Percentiles rank a stretch among this genome's conserved stretches.
These are phyloP conservation scores for Verticillium klebahnii DNA, from an alignment of 2,329 filamentous ascomycete genomes.

Conservation along the genomic window DNA sequence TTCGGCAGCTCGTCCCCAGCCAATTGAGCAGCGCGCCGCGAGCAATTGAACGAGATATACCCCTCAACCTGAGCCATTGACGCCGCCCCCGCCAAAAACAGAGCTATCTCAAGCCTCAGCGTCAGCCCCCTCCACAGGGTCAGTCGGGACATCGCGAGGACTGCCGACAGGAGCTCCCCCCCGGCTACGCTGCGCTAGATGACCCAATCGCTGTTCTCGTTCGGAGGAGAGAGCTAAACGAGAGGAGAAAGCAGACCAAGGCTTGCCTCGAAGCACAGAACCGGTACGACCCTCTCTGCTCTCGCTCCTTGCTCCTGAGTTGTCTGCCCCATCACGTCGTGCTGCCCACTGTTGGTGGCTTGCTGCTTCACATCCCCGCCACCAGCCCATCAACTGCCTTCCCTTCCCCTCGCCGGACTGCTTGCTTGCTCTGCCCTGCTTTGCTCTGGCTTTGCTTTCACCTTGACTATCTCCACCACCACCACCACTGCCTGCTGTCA, in stretches of 20 bases:
- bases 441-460: not conserved
- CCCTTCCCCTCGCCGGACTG: not conserved
- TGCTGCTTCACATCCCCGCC: not conserved
- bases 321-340: not conserved
- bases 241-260: not conserved
- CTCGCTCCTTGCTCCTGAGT: not conserved
- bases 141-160: not conserved
- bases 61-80: not conserved
- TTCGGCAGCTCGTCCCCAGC: not conserved
- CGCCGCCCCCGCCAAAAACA: not conserved
- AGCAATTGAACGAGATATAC: not conserved
- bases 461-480: not conserved
- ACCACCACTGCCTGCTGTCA: not conserved
- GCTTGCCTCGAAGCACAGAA: not conserved
- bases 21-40: not conserved
- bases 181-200: too few relatives aligned
- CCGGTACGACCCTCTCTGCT: not conserved
- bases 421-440: not conserved
- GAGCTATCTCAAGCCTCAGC: not conserved
- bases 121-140: not conserved
- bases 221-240: too few relatives aligned
- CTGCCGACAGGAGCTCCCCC: not conserved
- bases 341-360: not conserved
- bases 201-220: too few relatives aligned
- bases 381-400: not conserved